Percentiles rank a stretch among this genome's conserved stretches.
These are phyloP conservation scores for Calonectria pauciramosa DNA, from an alignment of 2,329 filamentous ascomycete genomes.

Conservation along the genomic window DNA sequence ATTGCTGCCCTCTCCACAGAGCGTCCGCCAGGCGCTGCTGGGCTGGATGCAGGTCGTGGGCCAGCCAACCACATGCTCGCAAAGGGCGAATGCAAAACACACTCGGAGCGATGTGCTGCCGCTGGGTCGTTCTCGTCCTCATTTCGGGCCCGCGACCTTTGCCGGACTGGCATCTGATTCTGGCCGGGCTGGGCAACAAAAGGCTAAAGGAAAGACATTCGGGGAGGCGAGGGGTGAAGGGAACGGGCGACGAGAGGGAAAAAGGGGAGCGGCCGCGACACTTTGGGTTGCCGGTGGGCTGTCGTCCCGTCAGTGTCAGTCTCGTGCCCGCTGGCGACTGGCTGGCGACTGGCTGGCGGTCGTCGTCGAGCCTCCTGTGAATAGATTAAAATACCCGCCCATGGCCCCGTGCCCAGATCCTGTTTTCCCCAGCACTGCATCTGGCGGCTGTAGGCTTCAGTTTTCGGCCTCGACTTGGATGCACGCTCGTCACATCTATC, in stretches of 20 bases:
- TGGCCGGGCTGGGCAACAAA: conserved; percentile 7
- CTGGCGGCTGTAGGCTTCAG: conserved; percentile 8
- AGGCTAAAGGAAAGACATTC: conserved; percentile 12
- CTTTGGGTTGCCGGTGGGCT: neutral
- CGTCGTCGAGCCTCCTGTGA: neutral
- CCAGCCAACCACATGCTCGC: conserved; percentile 17
- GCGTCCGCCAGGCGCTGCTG: neutral
- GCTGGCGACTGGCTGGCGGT: neutral
- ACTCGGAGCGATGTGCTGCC: neutral
- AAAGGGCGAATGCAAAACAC: conserved; percentile 17
- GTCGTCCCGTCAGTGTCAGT: neutral
- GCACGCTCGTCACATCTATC: conserved; percentile 4
- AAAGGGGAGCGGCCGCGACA: neutral
- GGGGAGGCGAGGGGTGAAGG: neutral
- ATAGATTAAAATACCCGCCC: conserved; percentile 26
- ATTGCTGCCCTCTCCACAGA: conserved; percentile 10
- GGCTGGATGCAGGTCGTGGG: conserved; percentile 8
- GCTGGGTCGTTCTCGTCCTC: neutral
- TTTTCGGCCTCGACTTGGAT: conserved; percentile 12
- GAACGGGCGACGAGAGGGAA: neutral
- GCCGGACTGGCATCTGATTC: conserved; percentile 11
- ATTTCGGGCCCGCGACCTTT: neutral
- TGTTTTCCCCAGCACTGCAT: conserved; percentile 5
- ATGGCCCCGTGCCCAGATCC: conserved; percentile 19
- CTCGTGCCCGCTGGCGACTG: conserved; percentile 22